These are phyloP conservation scores for Trichophyton simii DNA, from an alignment of 2,329 filamentous ascomycete genomes.

Conservation along the genomic window DNA sequence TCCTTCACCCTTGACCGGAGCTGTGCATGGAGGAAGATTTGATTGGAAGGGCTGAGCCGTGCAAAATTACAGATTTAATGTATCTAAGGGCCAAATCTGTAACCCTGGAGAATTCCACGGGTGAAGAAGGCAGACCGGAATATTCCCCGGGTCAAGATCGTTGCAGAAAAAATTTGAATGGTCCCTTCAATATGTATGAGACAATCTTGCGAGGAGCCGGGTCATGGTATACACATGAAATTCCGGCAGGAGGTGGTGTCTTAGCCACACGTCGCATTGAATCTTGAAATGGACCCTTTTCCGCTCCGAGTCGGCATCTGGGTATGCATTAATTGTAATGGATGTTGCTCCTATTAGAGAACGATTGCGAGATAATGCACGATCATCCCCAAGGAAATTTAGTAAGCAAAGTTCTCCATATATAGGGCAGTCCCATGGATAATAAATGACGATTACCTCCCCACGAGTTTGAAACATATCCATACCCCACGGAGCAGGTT, in stretches of 20 bases:
- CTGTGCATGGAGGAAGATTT: not conserved
- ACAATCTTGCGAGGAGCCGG: not conserved
- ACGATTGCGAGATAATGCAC: not conserved
- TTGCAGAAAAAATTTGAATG: constrained; percentile 29
- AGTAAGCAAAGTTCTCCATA: constrained; percentile 16
- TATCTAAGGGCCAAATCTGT: constrained; percentile 35
- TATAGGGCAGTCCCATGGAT: constrained; percentile 34
- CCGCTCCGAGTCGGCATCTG: too few species aligned
- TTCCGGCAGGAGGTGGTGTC: constrained; percentile 5
- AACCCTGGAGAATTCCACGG: constrained; percentile 26
- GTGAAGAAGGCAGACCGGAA: constrained; percentile 27
- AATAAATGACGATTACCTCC: constrained; percentile 25
- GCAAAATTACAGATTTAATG: constrained; percentile 22
- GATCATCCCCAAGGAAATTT: constrained; percentile 7
- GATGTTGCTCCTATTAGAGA: too few species aligned
- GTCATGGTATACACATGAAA: constrained; percentile 11
- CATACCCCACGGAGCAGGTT: constrained; percentile 29
- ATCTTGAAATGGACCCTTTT: constrained; percentile 16
- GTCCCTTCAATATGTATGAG: constrained; percentile 13
- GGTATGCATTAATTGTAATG: too few species aligned
- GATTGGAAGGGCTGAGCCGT: constrained; percentile 10
- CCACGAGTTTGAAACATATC: constrained; percentile 18
- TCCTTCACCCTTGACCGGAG: not conserved
- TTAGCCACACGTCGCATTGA: constrained; percentile 25
- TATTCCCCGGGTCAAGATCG: constrained; percentile 29